Evolutionary conservation across 768 basidiomycete genomes (phyloP), one percentile per base, ranked within the genome.

Genomic region (Boletus patriciae): DNA sequence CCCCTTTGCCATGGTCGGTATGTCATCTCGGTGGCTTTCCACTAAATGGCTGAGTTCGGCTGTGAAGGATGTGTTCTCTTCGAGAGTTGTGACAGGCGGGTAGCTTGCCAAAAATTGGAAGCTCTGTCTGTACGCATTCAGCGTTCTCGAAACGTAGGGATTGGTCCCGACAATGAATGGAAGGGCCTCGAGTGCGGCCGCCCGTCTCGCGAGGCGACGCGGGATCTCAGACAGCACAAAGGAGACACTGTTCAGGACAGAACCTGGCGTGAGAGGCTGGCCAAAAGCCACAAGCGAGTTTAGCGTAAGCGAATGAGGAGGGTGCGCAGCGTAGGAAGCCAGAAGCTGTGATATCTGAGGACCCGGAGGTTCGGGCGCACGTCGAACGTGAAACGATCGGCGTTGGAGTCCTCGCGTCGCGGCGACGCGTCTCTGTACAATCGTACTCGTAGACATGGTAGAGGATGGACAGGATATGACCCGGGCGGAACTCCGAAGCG

Each of bases 1-100:
- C 91, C 93, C 93, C 74, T 92, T 93, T 4, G 93, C 92, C 82
- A 95, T 83, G 15, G 87, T 88, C 1, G 92, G 92, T 48, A 95
- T 91, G 69, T 95, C 94, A 71, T 94, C 88, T 2, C 88, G 81
- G 67, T 95, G 93, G 51, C 80, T 78, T 57, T 83, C 82, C 4
- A 95, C 92, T 19, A 95, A 73, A 36, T 79, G 77, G 42, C 84
- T 82, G n/a, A 95, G 77, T 58, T 84, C 78, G 48, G 81, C 77
- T 1, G 86, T 82, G 62, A 94, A 93, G 16, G 71, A 68, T 6
- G 77, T 76, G 60, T 94, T 95, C 58, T 91, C 86, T 52, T 83
- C 79, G 25, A 91, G 75, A 19, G 79, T 86, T 31, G 74, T 81
- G 52, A 93, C 83, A 1, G 78, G 74, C 8, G 86, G 83, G 66